Percentiles rank a stretch among this genome's conserved stretches.
These are phyloP conservation scores for Dipsacomyces acuminosporus DNA, from an alignment of 371 early-diverging fungal species.

Conservation along the genomic window DNA sequence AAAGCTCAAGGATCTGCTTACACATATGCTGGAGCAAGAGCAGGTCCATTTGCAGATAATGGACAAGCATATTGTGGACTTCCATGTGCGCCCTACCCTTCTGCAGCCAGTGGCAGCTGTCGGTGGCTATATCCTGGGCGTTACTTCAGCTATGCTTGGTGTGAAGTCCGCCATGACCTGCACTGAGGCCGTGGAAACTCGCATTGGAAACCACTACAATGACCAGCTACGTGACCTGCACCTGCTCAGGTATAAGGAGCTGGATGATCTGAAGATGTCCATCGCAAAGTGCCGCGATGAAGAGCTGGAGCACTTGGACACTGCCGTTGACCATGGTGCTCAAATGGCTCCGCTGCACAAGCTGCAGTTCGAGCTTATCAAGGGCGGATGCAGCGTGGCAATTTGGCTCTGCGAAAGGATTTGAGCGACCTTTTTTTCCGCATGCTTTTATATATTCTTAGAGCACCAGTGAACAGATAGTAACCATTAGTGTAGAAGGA, in stretches of 20 bases:
- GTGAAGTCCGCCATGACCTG: conserved; percentile 96
- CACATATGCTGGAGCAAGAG: conserved; percentile 97
- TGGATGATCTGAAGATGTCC: conserved; percentile 44
- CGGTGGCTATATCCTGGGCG: conserved; percentile 85
- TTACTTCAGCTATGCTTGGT: conserved; percentile 83
- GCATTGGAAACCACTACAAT: conserved; percentile 95
- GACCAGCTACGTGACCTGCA: conserved; percentile 56
- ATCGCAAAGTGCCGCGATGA: conserved; percentile 89
- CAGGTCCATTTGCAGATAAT: conserved; percentile 74
- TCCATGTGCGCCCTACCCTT: conserved; percentile 80
- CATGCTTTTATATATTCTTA: no score
- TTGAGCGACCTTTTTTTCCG: conserved; percentile 20
- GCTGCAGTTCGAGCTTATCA: conserved; percentile 65
- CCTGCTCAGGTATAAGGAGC: conserved; percentile 10
- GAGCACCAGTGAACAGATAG: no score
- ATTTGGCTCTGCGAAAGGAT: conserved; percentile 75
- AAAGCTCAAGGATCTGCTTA: conserved; percentile 63
- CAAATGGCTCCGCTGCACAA: conserved; percentile 75
- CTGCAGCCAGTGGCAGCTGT: conserved; percentile 83
- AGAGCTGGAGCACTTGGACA: conserved; percentile 90
- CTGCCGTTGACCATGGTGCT: conserved; percentile 85
- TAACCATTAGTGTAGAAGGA: no score
- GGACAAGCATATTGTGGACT: conserved; percentile 65
- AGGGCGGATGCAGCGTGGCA: conserved; percentile 76
- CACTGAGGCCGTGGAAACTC: conserved; percentile 97